Evolutionary conservation across 257 asterid genomes (phyloP).

Genomic region (Solanum peruvianum): DNA sequence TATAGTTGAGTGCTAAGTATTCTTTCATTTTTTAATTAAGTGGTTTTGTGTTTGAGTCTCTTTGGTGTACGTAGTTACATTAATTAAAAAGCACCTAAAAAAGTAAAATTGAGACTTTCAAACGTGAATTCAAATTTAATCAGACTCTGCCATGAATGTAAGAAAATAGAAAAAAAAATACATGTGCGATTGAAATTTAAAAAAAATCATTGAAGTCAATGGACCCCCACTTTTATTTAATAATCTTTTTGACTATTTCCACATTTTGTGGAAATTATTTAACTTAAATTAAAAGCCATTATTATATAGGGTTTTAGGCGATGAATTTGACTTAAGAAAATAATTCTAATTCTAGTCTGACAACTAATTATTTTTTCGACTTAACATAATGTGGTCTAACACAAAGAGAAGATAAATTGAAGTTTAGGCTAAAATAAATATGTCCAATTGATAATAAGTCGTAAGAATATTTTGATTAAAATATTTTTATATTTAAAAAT

Average conservation of each 20-base stretch:
- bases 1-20: not conserved
- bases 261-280: not conserved
- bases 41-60: not conserved
- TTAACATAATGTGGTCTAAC: not conserved
- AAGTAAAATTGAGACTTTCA: too few relatives aligned
- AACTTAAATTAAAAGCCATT: not conserved
- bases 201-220: not conserved
- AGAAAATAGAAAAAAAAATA: too few relatives aligned
- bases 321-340: not conserved
- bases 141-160: accelerated
- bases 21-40: not conserved
- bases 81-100: too few relatives aligned
- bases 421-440: not conserved
- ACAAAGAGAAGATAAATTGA: not conserved
- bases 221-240: not conserved
- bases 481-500: not conserved
- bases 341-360: not conserved
- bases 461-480: not conserved
- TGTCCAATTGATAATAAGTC: too few relatives aligned
- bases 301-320: not conserved
- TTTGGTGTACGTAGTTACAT: too few relatives aligned
- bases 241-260: not conserved
- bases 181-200: not conserved
- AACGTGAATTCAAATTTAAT: too few relatives aligned
- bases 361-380: not conserved